phyloP scores from a whole-genome alignment of 2,329 filamentous ascomycete species.

The Cytospora mali region DNA sequence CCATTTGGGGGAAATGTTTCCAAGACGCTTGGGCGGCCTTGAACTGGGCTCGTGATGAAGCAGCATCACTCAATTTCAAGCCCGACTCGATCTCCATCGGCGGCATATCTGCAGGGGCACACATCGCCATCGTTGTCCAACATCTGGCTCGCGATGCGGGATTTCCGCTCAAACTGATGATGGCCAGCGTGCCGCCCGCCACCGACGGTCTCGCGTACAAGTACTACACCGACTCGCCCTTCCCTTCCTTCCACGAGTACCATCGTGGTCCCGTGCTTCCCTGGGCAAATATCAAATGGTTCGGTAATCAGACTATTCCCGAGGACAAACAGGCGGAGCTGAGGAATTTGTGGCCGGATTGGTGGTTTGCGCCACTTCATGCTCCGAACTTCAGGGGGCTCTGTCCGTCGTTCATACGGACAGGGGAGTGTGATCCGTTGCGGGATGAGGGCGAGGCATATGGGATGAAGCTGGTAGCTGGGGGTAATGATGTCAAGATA shows the following conservation, averaged over 20 bases:
- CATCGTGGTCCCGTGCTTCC: constrained; percentile 38
- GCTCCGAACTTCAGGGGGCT: constrained; percentile 38
- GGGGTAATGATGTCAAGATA: constrained; percentile 41
- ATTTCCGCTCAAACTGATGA: constrained; percentile 40
- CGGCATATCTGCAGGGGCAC: constrained; percentile 43
- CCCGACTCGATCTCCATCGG: constrained; percentile 41
- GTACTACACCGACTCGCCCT: constrained; percentile 40
- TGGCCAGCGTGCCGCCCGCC: constrained; percentile 39
- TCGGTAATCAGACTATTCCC: constrained; percentile 36
- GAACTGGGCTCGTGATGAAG: constrained; percentile 37
- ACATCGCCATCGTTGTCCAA: constrained; percentile 41
- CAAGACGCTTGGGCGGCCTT: constrained; percentile 42
- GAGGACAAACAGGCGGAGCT: constrained; percentile 34
- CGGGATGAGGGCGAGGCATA: constrained; percentile 47
- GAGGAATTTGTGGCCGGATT: constrained; percentile 36
- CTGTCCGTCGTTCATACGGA: constrained; percentile 40
- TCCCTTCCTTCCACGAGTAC: constrained; percentile 40
- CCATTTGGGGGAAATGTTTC: constrained; percentile 40
- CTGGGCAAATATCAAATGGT: constrained; percentile 40
- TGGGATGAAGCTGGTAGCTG: constrained; percentile 40
- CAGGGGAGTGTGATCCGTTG: constrained; percentile 42
- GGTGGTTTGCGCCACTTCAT: constrained; percentile 40
- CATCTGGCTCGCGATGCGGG: constrained; percentile 42
- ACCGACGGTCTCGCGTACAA: constrained; percentile 35
- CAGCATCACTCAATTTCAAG: constrained; percentile 36